phyloP scores from a whole-genome alignment of 495 filamentous ascomycete species.

The Penicillium turbatum region DNA sequence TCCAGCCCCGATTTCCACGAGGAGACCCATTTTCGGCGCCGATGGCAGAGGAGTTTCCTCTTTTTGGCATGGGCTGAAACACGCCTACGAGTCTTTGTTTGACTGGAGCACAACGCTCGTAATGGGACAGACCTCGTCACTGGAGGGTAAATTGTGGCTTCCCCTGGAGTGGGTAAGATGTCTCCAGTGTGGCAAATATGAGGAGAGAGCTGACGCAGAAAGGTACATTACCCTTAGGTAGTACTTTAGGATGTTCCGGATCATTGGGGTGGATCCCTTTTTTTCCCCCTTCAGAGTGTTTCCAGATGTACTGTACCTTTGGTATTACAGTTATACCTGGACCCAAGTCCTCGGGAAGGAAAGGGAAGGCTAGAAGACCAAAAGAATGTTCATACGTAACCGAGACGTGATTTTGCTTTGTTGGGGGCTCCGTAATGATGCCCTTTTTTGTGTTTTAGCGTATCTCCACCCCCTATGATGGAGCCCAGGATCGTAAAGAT shows the following conservation, averaged over 20 bases:
- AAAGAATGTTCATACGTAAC: conserved; percentile 42
- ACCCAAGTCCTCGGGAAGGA: conserved; percentile 19
- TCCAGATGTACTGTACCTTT: not conserved
- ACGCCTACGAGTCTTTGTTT: not conserved
- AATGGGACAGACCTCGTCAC: not conserved
- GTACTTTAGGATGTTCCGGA: not conserved
- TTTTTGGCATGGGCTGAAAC: conserved; percentile 7
- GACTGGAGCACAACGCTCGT: conserved; percentile 1
- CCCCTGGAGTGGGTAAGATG: not conserved
- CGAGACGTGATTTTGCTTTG: conserved; percentile 30
- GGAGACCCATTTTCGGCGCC: conserved; percentile 1
- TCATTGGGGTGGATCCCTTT: conserved; percentile 7
- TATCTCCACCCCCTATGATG: conserved; percentile 15
- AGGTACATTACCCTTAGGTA: not conserved
- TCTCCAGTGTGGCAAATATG: conserved; percentile 8
- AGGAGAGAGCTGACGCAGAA: conserved; percentile 1
- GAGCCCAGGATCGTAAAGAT: conserved; percentile 12
- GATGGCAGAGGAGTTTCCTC: not conserved
- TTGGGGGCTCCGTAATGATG: conserved; percentile 14
- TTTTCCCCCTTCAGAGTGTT: not conserved
- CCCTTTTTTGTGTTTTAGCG: conserved; percentile 2
- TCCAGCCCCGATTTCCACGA: conserved; percentile 9
- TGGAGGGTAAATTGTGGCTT: not conserved
- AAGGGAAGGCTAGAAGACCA: conserved; percentile 39
- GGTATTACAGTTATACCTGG: not conserved